A percentile compares a stretch with the other conserved stretches of the same genome.
phyloP scores from a whole-genome alignment of 345 rosid genomes.

The Euphorbia pulcherrima region DNA sequence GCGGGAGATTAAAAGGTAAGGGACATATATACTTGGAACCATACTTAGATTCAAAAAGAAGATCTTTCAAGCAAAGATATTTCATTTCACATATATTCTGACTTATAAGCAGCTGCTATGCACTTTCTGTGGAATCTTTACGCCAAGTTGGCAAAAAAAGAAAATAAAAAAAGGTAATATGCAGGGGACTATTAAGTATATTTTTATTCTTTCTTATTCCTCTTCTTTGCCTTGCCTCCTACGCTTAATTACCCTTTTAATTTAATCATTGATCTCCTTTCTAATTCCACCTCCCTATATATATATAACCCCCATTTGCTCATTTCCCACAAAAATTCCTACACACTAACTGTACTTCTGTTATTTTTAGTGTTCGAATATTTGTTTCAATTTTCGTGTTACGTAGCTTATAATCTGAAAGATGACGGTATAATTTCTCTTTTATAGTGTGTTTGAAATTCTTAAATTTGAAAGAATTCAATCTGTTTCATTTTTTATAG shows the following conservation, averaged over 20 bases:
- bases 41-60: too few relatives aligned
- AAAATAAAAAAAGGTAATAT: slow-evolving; percentile 4
- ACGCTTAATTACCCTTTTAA: neutral
- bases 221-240: slow-evolving; percentile 1
- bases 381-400: too few relatives aligned
- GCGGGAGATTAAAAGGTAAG: too few relatives aligned
- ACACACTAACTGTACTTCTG: too few relatives aligned
- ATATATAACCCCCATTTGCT: slow-evolving; percentile 8
- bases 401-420: too few relatives aligned
- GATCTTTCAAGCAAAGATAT: too few relatives aligned
- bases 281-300: neutral
- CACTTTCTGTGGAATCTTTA: slow-evolving; percentile 22
- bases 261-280: neutral
- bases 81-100: neutral
- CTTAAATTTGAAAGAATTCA: too few relatives aligned
- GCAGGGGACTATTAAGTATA: slow-evolving; percentile 1
- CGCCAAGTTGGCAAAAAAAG: slow-evolving; percentile 12
- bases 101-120: slow-evolving; percentile 22
- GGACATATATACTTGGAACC: too few relatives aligned
- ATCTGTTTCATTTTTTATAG: too few relatives aligned
- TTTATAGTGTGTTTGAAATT: neutral
- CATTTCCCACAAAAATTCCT: too few relatives aligned
- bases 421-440: slow-evolving; percentile 4
- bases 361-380: too few relatives aligned
- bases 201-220: slow-evolving; percentile 19